Base-by-base conservation (phyloP, 768 basidiomycete species). In the Macrolepiota fuliginosa region DNA sequence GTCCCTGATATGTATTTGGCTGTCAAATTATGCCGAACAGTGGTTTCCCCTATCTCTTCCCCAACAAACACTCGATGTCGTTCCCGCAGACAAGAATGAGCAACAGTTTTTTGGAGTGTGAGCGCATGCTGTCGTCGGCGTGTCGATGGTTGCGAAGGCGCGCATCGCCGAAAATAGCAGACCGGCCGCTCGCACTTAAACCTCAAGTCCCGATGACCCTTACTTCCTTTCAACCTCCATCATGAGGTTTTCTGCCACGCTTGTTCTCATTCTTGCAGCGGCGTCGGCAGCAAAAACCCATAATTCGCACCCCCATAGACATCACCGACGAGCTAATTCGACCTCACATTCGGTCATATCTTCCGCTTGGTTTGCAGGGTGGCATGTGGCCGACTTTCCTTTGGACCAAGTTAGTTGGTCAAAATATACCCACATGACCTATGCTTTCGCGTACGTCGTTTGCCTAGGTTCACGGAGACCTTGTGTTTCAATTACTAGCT, bases 381-480 rank as follows among this genome's bases (percentile, higher is more conserved):
- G 76, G 80, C 76, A 80, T 64, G 72, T 71, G 13, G 54, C 65
- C 17, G 76, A 78, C 61, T 78, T 79, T 65, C 77, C 81, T 10
- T 70, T 81, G 56, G 68, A 76, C 42, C 64, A 74, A 32, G 72
- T 84, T n/a, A 76, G 74, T 60, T 83, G 81, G 82, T 72, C 72
- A 10, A 83, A 82, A 64, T 83, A 84, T 64, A 83, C 78, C 5
- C 75, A 82, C 50, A 67, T 88, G 72, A 81, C 77, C 29, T 88
- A 86, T 71, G 80, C 86, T 46, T 87, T 88, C 64, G 87, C 80
- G 87, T 88, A 65, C 75, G 83, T 75, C 9, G 45, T 51, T 24
- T 35, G 29, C 50, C 53, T 17, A 50, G 32, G 40, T 32, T 24
- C 56, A 22, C n/a, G 36, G 53, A 27, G 32, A 24, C 49, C 39